phyloP scores from a whole-genome alignment of 202 grass and related monocot species.

The Dendrocalamus latiflorus region DNA sequence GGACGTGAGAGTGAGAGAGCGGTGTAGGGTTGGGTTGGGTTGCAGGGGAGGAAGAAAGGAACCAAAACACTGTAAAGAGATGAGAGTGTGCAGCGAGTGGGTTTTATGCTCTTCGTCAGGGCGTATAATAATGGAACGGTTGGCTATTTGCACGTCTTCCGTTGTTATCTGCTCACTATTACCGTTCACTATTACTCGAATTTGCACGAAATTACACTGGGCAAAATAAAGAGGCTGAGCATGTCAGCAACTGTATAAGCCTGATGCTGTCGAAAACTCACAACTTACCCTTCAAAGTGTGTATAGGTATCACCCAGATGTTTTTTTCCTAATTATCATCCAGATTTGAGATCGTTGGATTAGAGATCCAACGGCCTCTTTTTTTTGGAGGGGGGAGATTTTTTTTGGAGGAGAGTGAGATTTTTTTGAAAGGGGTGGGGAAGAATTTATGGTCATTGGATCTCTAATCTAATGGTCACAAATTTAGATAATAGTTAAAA shows the following conservation, averaged over 20 bases:
- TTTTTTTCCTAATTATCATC: too few species aligned
- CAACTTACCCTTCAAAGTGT: too few species aligned
- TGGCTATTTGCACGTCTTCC: background rate
- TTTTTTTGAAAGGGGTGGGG: too few species aligned
- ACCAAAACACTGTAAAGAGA: background rate
- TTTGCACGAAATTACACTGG: background rate
- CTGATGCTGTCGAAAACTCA: too few species aligned
- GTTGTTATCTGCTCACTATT: background rate
- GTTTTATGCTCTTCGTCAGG: conserved; percentile 35
- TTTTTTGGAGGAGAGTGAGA: too few species aligned
- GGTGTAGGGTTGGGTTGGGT: background rate
- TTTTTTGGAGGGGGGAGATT: too few species aligned
- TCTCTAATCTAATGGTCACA: too few species aligned
- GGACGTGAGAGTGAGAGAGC: background rate
- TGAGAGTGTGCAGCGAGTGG: conserved; percentile 5
- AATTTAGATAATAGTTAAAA: too few species aligned
- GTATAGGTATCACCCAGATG: too few species aligned
- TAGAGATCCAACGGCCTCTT: too few species aligned
- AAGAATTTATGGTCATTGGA: too few species aligned
- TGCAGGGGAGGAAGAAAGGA: background rate
- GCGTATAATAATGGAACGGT: background rate
- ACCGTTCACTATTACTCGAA: background rate
- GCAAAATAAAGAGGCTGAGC: background rate
- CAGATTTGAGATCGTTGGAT: too few species aligned
- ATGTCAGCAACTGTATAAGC: background rate